These are phyloP conservation scores for Botryotinia globosa DNA, from an alignment of 2,329 filamentous ascomycete species.

Conservation along the genomic window DNA sequence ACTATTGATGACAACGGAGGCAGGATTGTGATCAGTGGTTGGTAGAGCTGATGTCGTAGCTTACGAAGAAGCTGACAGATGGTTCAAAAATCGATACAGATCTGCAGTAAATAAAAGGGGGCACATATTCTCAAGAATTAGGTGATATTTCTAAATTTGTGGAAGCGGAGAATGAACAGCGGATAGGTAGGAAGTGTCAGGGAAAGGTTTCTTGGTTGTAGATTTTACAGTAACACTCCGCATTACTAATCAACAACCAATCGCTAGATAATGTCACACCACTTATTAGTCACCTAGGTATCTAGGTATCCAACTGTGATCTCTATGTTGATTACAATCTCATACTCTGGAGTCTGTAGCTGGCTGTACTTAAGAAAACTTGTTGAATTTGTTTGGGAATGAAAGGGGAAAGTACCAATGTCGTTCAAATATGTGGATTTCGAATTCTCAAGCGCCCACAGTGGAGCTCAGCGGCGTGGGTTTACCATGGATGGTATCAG, in stretches of 20 bases:
- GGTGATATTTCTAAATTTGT: neutral
- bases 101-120: neutral
- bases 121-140: neutral
- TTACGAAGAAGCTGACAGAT: neutral
- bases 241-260: neutral
- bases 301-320: no score
- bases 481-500: slow-evolving; percentile 16
- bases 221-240: neutral
- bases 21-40: neutral
- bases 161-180: neutral
- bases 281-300: neutral
- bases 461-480: slow-evolving; percentile 12
- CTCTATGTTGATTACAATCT: neutral
- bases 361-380: neutral
- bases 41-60: neutral
- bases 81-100: neutral
- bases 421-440: neutral
- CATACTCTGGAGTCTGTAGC: no score
- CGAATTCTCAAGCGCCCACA: neutral
- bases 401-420: slow-evolving; percentile 3
- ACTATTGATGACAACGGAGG: neutral
- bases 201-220: neutral
- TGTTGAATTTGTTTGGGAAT: neutral
- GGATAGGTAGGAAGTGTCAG: neutral
- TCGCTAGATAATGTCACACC: neutral